Evolutionary conservation across 495 filamentous ascomycete species (phyloP).

Genomic region (Entonaema liquescens): DNA sequence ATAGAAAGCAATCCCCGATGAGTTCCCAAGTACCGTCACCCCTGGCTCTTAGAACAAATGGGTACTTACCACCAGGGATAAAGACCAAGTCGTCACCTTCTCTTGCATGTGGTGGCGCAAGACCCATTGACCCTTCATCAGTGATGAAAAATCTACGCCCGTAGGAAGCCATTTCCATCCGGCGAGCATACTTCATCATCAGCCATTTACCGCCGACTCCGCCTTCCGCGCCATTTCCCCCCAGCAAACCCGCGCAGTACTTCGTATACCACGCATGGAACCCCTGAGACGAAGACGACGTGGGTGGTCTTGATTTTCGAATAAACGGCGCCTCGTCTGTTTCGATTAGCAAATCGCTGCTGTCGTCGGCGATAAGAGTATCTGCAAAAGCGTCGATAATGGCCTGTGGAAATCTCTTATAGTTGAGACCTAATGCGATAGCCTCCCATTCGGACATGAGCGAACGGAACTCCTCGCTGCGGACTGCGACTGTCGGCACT

Average conservation of each 20-base stretch:
- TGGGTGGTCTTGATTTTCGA: neutral
- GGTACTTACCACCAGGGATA: slow-evolving; percentile 22
- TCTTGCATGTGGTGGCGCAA: slow-evolving; percentile 14
- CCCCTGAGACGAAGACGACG: neutral
- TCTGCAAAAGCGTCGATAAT: slow-evolving; percentile 19
- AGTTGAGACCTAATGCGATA: slow-evolving; percentile 2
- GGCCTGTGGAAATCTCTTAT: slow-evolving; percentile 20
- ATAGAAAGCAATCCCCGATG: slow-evolving; percentile 29
- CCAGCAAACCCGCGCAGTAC: slow-evolving; percentile 5
- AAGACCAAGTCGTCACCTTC: slow-evolving; percentile 23
- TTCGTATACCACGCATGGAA: slow-evolving; percentile 16
- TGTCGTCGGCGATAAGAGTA: slow-evolving; percentile 19
- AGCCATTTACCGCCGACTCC: neutral
- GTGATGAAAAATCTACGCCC: slow-evolving; percentile 23
- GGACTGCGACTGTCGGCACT: neutral
- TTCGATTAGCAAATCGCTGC: slow-evolving; percentile 17
- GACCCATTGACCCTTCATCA: slow-evolving; percentile 23
- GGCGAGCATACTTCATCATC: slow-evolving; percentile 4
- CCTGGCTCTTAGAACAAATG: slow-evolving; percentile 20
- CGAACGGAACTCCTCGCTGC: neutral
- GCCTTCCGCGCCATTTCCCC: neutral
- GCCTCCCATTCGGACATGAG: slow-evolving; percentile 14
- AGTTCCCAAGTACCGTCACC: slow-evolving; percentile 19
- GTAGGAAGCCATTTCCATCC: slow-evolving; percentile 17
- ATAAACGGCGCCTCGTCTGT: slow-evolving; percentile 8